Base-by-base conservation (phyloP, 1,284 basidiomycete genomes). In the Pholiota adiposa region DNA sequence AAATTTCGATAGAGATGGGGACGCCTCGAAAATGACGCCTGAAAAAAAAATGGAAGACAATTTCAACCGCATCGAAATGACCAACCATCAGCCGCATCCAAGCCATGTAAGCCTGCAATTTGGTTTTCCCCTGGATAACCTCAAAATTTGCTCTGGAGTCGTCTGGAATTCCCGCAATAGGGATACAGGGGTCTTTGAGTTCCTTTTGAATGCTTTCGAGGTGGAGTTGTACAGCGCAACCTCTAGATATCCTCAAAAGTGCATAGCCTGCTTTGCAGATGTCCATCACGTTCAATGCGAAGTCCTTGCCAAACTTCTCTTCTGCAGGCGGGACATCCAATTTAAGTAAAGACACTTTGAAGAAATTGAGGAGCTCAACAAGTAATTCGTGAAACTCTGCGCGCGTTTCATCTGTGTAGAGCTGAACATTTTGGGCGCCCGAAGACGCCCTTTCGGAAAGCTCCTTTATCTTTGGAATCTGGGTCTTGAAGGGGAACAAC, bases 61-160 rank as follows among this genome's bases (percentile, higher is more conserved):
- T 54, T 23, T 54, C 52, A 41, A 40, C 38, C 12, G 63, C 51
- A 34, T 60, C 58, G 18, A 60, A 55, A 33, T 60, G 58, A n/a
- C 12, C 51, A 9, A 60, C 8, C 19, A 60, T 31, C 29, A 51
- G 36, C 43, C 33, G 33, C 46, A 60, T 29, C 58, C 53, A 60
- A 25, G 19, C 53, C 7, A 19, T 19, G 43, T 54, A 59, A 11
- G 29, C 4, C 29, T 31, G 29, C 29, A 11, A 31, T 11, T 5
- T 5, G 36, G 43, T 44, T 21, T 46, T 34, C 18, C 25, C 19
- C 51, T 40, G 51, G 38, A 41, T n/a, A 8, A 11, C 38, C 19
- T 40, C 36, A 41, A 54, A 23, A 12, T 40, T 36, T 41, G 40
- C 51, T 6, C 21, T 29, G n/a, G n/a, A 21, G 12, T 43, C 51